Conservation (phyloP, 78 protist species). For the Pigoraptor vietnamica region DNA sequence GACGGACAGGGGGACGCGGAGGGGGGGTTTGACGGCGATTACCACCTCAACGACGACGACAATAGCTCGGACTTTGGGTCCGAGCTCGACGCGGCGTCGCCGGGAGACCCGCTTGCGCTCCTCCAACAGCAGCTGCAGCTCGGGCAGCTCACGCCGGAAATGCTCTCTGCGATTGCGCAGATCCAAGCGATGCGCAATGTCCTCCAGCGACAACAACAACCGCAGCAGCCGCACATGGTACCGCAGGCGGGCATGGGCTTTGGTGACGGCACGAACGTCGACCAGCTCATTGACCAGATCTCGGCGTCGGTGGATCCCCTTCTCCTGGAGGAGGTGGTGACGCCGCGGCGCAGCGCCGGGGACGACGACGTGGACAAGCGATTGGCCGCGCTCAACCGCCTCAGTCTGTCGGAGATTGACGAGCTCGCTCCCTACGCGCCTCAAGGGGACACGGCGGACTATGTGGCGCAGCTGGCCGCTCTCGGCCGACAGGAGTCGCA, state of each 20-base stretch:
- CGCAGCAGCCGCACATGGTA: neutral
- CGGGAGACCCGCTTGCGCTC: neutral
- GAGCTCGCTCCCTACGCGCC: neutral
- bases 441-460: neutral
- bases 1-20: too few species aligned
- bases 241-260: neutral
- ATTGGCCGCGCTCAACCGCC: neutral
- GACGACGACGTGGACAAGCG: too few species aligned
- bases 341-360: neutral
- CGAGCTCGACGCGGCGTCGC: neutral
- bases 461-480: neutral
- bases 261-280: too few species aligned
- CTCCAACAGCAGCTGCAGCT: neutral
- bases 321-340: neutral
- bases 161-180: neutral
- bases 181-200: too few species aligned
- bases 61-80: neutral
- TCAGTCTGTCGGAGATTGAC: neutral
- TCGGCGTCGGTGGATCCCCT: neutral
- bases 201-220: too few species aligned
- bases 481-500: neutral
- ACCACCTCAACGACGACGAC: neutral
- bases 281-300: neutral
- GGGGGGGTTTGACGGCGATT: too few species aligned
- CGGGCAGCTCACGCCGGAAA: neutral